Evolutionary conservation across 371 early-diverging fungal genomes (phyloP).

Genomic region (Nosema muscidifuracis): DNA sequence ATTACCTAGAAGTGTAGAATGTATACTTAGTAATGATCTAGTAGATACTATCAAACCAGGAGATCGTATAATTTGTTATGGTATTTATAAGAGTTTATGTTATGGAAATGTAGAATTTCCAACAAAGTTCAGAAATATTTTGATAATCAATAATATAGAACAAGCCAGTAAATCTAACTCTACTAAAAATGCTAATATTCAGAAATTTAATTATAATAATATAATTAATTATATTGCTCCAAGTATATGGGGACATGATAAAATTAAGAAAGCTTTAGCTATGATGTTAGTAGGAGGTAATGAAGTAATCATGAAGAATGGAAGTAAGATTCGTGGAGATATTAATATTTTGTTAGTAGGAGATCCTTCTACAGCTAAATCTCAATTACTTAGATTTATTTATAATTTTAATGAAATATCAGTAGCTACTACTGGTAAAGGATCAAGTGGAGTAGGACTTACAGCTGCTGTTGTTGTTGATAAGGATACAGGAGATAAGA

Average conservation of each 20-base stretch:
- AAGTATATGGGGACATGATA: slow-evolving; percentile 86
- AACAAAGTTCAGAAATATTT: slow-evolving; percentile 68
- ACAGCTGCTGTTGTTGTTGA: slow-evolving; percentile 84
- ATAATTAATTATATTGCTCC: slow-evolving; percentile 84
- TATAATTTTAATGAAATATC: slow-evolving; percentile 78
- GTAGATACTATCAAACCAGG: slow-evolving; percentile 94
- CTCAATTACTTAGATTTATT: slow-evolving; percentile 77
- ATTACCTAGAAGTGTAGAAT: slow-evolving; percentile 85
- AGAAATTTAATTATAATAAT: slow-evolving; percentile 66
- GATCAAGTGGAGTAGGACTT: slow-evolving; percentile 88
- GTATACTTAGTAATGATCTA: slow-evolving; percentile 89
- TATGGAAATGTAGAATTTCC: slow-evolving; percentile 58
- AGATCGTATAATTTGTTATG: slow-evolving; percentile 86
- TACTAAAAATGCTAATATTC: not conserved
- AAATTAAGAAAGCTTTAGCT: slow-evolving; percentile 86
- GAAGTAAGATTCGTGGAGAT: slow-evolving; percentile 88
- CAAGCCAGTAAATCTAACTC: slow-evolving; percentile 61
- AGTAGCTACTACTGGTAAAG: slow-evolving; percentile 86
- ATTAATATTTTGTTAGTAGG: slow-evolving; percentile 89
- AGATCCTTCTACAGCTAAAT: slow-evolving; percentile 92
- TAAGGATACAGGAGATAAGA: slow-evolving; percentile 74
- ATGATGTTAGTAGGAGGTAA: slow-evolving; percentile 84
- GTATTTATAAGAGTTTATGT: slow-evolving; percentile 81
- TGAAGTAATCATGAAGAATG: slow-evolving; percentile 82
- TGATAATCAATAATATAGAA: slow-evolving; percentile 79